phyloP scores from a whole-genome alignment of 2,329 filamentous ascomycete genomes.

The Claviceps arundinis region DNA sequence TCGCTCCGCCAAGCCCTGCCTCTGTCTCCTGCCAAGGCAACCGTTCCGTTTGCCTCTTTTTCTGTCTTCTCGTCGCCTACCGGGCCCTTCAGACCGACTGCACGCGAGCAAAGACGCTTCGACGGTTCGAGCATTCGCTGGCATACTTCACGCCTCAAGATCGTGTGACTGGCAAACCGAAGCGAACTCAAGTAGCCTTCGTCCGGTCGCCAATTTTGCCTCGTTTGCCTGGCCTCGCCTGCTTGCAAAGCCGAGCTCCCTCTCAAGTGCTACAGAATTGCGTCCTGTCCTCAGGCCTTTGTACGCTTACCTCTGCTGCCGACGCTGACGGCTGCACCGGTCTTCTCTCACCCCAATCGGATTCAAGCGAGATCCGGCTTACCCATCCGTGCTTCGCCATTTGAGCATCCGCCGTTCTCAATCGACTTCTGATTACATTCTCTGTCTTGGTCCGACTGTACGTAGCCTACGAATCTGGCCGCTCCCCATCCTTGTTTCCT shows the following conservation, averaged over 20 bases:
- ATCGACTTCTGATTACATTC: constrained; percentile 1
- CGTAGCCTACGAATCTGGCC: neutral
- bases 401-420: neutral
- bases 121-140: constrained; percentile 3
- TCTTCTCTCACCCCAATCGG: constrained; percentile 1
- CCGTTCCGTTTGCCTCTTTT: neutral
- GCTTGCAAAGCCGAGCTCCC: constrained; percentile 1
- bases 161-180: constrained; percentile 5
- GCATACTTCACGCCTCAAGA: neutral
- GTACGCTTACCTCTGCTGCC: constrained; percentile 1
- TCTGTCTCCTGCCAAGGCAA: neutral
- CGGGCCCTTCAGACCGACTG: neutral
- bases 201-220: constrained; percentile 2
- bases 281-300: neutral
- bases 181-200: neutral
- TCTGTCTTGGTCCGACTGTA: neutral
- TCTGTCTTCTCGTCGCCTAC: neutral
- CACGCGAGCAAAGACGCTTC: constrained; percentile 2
- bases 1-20: neutral
- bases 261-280: constrained; percentile 1
- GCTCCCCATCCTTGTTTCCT: neutral
- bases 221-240: constrained; percentile 1
- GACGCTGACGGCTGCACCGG: neutral
- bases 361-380: constrained; percentile 1
- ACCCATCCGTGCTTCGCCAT: neutral